Evolutionary conservation across 2,329 filamentous ascomycete species (phyloP).

Genomic region (Aspergillus viridinutans): DNA sequence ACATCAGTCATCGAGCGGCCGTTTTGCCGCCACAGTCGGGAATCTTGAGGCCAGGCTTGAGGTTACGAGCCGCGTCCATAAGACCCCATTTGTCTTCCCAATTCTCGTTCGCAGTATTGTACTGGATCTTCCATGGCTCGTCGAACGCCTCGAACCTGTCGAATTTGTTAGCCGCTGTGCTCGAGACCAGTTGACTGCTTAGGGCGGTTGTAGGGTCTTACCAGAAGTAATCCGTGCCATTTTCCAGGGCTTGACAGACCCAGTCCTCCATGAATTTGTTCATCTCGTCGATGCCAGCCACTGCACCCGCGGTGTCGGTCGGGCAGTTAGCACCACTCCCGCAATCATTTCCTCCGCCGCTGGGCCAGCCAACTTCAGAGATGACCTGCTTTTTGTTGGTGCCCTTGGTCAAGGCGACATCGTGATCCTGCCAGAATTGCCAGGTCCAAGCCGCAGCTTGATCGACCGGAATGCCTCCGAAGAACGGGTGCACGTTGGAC

Average conservation of each 20-base stretch:
- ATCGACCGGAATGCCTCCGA: constrained; percentile 68
- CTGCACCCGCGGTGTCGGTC: constrained; percentile 55
- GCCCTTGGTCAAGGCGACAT: constrained; percentile 60
- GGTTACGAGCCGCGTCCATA: constrained; percentile 75
- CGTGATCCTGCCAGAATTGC: constrained; percentile 71
- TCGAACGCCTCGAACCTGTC: constrained; percentile 85
- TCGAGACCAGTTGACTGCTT: not conserved
- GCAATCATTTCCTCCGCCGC: constrained; percentile 73
- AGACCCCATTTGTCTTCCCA: constrained; percentile 98
- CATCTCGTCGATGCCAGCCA: constrained; percentile 74
- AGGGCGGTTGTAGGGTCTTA: constrained; percentile 32
- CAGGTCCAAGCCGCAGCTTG: constrained; percentile 76
- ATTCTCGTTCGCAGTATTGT: constrained; percentile 62
- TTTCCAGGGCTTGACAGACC: constrained; percentile 74
- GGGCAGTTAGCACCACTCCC: constrained; percentile 57
- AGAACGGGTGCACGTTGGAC: constrained; percentile 97
- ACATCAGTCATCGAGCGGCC: constrained; percentile 34
- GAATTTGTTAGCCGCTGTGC: constrained; percentile 11
- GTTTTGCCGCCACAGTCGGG: constrained; percentile 80
- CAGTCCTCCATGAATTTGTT: constrained; percentile 83
- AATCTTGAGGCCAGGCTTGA: constrained; percentile 80
- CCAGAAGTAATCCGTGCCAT: constrained; percentile 94
- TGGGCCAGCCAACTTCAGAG: constrained; percentile 89
- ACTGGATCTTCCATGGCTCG: constrained; percentile 86
- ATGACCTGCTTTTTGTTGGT: constrained; percentile 69